These are phyloP conservation scores for Dendrocalamus latiflorus DNA, from an alignment of 202 grass and related monocot genomes.

Conservation along the genomic window DNA sequence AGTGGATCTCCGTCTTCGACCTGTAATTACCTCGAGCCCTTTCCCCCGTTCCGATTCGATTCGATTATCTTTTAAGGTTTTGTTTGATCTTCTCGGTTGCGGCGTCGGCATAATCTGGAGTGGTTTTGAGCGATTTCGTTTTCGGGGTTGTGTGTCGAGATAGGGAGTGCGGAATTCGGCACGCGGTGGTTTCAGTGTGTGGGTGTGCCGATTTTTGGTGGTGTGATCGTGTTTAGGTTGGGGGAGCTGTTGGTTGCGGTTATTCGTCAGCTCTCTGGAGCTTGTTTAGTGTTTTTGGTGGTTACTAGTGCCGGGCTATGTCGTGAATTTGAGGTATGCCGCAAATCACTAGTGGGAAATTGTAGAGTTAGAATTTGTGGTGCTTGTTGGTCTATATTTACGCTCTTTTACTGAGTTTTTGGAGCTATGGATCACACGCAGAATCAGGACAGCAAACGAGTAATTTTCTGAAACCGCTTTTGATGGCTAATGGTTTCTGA, in stretches of 20 bases:
- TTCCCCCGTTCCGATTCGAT: background rate
- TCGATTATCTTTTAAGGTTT: background rate
- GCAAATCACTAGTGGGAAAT: background rate
- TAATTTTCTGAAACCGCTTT: background rate
- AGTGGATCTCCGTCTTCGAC: constrained; percentile 91
- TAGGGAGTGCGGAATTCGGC: background rate
- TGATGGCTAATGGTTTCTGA: no score
- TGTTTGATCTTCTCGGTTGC: background rate
- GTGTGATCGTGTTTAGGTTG: background rate
- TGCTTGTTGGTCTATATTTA: background rate
- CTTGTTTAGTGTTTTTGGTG: background rate
- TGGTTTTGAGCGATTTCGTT: background rate
- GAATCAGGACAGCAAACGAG: background rate
- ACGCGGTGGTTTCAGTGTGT: background rate
- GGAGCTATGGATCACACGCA: background rate
- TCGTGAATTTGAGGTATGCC: background rate
- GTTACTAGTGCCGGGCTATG: background rate
- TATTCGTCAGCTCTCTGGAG: background rate
- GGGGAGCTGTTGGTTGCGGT: background rate
- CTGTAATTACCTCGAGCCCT: constrained; percentile 37
- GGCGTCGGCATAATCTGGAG: background rate
- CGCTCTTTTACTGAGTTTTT: background rate
- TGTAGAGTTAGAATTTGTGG: background rate
- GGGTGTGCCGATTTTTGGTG: background rate
- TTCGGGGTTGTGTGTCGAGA: background rate